Conservation (phyloP, 164 flowering plant species). For the Vitis rupestris region DNA sequence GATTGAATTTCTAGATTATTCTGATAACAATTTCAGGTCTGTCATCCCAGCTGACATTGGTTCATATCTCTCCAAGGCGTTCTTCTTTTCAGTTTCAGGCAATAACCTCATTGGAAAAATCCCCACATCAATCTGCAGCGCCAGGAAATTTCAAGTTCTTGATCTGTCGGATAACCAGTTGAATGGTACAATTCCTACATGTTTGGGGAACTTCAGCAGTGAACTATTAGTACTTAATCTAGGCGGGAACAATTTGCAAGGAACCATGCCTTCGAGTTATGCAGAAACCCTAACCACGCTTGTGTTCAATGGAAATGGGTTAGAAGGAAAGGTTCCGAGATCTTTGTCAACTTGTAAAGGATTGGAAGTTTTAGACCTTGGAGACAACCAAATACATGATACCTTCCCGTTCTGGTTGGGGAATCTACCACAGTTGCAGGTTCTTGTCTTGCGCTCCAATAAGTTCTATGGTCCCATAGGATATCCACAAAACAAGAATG, state of each 20-base stretch:
- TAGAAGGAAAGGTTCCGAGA: background rate
- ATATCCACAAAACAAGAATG: background rate
- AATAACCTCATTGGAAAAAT: background rate
- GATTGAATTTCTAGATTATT: no score
- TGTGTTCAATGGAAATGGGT: background rate
- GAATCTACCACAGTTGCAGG: background rate
- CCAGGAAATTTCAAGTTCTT: background rate
- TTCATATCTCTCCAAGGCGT: no score
- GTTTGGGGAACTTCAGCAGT: conserved; percentile 1
- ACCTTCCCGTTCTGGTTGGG: background rate
- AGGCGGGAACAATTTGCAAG: background rate
- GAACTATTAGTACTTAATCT: background rate
- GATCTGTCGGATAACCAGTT: conserved; percentile 3
- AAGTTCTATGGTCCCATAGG: background rate
- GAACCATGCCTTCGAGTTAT: background rate
- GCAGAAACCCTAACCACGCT: background rate
- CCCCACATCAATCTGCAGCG: background rate
- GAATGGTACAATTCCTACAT: background rate
- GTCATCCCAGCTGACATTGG: no score
- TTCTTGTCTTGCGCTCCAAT: background rate
- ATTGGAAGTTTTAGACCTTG: background rate
- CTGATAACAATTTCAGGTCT: no score
- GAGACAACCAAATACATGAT: background rate
- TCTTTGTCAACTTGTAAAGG: background rate
- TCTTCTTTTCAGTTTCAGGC: no score